These are phyloP conservation scores for Lentinus tigrinus DNA, from an alignment of 768 basidiomycete species.

Conservation along the genomic window DNA sequence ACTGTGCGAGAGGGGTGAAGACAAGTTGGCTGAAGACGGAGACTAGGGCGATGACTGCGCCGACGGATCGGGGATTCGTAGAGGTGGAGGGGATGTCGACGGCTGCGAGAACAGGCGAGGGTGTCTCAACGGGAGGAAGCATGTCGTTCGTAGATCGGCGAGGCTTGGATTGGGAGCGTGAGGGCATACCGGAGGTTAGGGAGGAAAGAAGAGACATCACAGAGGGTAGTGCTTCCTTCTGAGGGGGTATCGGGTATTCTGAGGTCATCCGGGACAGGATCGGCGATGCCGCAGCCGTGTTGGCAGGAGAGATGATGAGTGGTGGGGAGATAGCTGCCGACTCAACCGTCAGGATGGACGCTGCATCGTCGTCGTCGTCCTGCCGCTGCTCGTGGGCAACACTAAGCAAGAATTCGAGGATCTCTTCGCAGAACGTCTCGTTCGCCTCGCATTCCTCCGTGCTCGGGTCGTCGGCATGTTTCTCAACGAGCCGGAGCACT, in stretches of 20 bases:
- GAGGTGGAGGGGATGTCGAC: constrained; percentile 14
- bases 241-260: constrained; percentile 46
- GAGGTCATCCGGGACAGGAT: constrained; percentile 57
- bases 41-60: constrained; percentile 63
- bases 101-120: constrained; percentile 24
- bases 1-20: constrained; percentile 62
- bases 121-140: constrained; percentile 29
- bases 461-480: constrained; percentile 60
- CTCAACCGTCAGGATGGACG: constrained; percentile 10
- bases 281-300: constrained; percentile 44
- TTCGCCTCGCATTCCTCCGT: constrained; percentile 33
- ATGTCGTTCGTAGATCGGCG: constrained; percentile 34
- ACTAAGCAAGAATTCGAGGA: constrained; percentile 18
- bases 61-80: constrained; percentile 43
- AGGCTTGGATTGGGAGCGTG: constrained; percentile 57
- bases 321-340: constrained; percentile 9
- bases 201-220: constrained; percentile 68
- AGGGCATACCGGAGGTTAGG: constrained; percentile 46
- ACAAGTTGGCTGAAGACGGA: constrained; percentile 67
- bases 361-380: constrained; percentile 22
- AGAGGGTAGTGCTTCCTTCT: constrained; percentile 50
- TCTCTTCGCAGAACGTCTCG: constrained; percentile 19
- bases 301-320: not conserved
- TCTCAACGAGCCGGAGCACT: constrained; percentile 62
- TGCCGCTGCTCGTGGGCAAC: constrained; percentile 15